Evolutionary conservation across 306 rosid genomes (phyloP).

Genomic region (Gastrolobium villosum): DNA sequence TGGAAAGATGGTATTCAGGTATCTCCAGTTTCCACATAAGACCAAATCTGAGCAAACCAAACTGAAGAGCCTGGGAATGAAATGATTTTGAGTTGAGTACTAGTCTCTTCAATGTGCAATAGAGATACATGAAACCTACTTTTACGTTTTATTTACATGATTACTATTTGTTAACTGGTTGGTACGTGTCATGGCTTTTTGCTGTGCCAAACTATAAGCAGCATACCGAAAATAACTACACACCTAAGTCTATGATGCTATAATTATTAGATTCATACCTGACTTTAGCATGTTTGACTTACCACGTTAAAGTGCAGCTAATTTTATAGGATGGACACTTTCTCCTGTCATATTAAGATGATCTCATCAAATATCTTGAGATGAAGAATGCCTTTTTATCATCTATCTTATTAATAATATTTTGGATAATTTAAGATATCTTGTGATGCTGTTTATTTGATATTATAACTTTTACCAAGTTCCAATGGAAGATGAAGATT

Average conservation of each 20-base stretch:
- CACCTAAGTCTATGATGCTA: background rate
- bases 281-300: slow-evolving; percentile 1
- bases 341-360: background rate
- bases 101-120: background rate
- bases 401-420: slow-evolving; percentile 3
- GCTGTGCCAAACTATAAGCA: background rate
- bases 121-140: background rate
- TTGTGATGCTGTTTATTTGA: slow-evolving; percentile 18
- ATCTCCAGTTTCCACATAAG: slow-evolving; percentile 7
- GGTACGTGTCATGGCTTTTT: background rate
- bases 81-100: slow-evolving; percentile 13
- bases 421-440: slow-evolving; percentile 15
- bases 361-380: background rate
- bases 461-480: background rate
- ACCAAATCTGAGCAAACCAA: slow-evolving; percentile 17
- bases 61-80: slow-evolving; percentile 9
- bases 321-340: slow-evolving; percentile 1
- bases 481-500: slow-evolving; percentile 43
- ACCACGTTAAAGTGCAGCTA: background rate
- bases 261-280: slow-evolving; percentile 1
- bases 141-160: slow-evolving; percentile 4
- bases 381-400: background rate
- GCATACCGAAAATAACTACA: background rate
- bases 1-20: background rate
- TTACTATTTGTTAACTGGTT: slow-evolving; percentile 13